Evolutionary conservation across 345 rosid species (phyloP).

Genomic region (Salix dunnii): DNA sequence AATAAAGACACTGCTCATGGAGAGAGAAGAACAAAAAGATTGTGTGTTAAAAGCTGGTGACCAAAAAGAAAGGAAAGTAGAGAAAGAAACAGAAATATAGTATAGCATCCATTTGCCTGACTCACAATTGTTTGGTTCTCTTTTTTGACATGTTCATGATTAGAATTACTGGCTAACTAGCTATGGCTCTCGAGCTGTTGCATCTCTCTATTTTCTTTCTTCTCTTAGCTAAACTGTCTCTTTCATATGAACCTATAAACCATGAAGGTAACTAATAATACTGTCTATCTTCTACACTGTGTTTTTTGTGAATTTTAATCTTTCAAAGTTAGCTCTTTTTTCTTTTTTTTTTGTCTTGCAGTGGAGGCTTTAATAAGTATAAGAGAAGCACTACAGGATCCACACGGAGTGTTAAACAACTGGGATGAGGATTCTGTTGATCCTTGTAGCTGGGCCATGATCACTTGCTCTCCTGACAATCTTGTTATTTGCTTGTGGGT

Average conservation of each 20-base stretch:
- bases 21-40: slow-evolving; percentile 2
- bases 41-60: slow-evolving; percentile 26
- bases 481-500: slow-evolving; percentile 80
- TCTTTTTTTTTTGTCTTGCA: slow-evolving; percentile 19
- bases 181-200: slow-evolving; percentile 32
- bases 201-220: slow-evolving; percentile 26
- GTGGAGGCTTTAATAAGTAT: slow-evolving; percentile 80
- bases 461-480: slow-evolving; percentile 77
- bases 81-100: neutral
- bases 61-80: slow-evolving; percentile 24
- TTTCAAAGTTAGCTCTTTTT: neutral
- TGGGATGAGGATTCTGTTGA: slow-evolving; percentile 95
- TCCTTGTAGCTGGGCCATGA: slow-evolving; percentile 98
- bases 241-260: slow-evolving; percentile 72
- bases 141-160: neutral
- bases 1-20: neutral
- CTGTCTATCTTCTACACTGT: neutral
- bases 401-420: slow-evolving; percentile 80
- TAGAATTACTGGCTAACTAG: slow-evolving; percentile 5
- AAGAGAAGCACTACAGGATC: slow-evolving; percentile 56
- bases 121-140: neutral
- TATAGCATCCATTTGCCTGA: neutral
- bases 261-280: slow-evolving; percentile 67
- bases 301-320: neutral
- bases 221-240: slow-evolving; percentile 25